phyloP scores from a whole-genome alignment of 2,329 filamentous ascomycete genomes.

The Coleophoma eucalyptorum region DNA sequence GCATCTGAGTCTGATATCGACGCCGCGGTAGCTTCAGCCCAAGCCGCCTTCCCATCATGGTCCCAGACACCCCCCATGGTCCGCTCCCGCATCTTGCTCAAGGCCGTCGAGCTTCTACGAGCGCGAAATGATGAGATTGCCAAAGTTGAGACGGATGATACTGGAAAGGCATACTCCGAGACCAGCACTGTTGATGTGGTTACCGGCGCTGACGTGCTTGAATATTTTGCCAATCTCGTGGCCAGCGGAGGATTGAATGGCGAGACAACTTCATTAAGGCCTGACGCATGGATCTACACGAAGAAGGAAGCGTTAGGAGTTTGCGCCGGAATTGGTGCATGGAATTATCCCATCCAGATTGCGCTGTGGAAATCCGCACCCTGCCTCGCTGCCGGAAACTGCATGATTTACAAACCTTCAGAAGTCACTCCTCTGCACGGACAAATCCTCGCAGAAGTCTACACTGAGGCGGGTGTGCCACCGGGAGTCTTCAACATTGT shows the following conservation, averaged over 20 bases:
- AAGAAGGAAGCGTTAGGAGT: constrained; percentile 79
- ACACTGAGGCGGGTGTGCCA: constrained; percentile 74
- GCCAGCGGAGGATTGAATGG: constrained; percentile 77
- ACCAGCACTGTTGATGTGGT: constrained; percentile 80
- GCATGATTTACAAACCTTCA: constrained; percentile 88
- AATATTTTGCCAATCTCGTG: constrained; percentile 80
- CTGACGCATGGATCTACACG: constrained; percentile 79
- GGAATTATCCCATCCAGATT: constrained; percentile 92
- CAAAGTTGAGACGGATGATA: constrained; percentile 76
- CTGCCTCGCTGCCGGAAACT: constrained; percentile 81
- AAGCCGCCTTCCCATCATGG: constrained; percentile 71
- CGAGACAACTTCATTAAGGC: constrained; percentile 69
- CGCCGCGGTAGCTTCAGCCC: constrained; percentile 66
- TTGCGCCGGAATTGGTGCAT: constrained; percentile 82
- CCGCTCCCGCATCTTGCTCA: constrained; percentile 74
- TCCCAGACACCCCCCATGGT: constrained; percentile 70
- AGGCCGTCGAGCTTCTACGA: constrained; percentile 70
- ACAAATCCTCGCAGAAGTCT: constrained; percentile 70
- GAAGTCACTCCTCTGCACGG: constrained; percentile 85
- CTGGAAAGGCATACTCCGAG: constrained; percentile 81
- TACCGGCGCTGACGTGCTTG: constrained; percentile 80
- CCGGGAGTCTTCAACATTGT: constrained; percentile 85
- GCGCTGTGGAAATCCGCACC: constrained; percentile 87
- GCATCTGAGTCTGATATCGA: constrained; percentile 67
- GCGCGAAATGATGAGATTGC: constrained; percentile 77